A percentile compares a stretch with the other conserved stretches of the same genome.
phyloP scores from a whole-genome alignment of 768 basidiomycete genomes.

The Mycena galopus region DNA sequence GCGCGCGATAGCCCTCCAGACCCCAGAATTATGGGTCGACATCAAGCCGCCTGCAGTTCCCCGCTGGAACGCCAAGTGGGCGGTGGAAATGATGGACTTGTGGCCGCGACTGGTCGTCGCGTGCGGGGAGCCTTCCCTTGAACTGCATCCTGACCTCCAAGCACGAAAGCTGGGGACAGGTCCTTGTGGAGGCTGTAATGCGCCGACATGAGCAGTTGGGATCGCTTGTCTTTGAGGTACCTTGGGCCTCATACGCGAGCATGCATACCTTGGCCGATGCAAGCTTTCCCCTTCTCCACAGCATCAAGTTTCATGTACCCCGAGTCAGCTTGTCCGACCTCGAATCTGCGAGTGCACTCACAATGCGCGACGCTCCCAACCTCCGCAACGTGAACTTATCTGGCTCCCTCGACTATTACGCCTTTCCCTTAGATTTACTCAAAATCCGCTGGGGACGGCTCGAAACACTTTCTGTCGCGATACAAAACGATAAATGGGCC shows the following conservation, averaged over 20 bases:
- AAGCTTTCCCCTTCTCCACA: not conserved
- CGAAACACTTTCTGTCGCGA: not conserved
- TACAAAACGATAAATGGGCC: not conserved
- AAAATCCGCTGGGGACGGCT: not conserved
- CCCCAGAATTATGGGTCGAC: not conserved
- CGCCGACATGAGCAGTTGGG: not conserved
- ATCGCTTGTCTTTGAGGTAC: not conserved
- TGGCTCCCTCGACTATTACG: not conserved
- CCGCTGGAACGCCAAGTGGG: not conserved
- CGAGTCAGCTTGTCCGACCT: not conserved
- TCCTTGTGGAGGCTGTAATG: not conserved
- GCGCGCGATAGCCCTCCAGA: not conserved
- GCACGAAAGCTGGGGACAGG: not conserved
- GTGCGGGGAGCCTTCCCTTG: not conserved
- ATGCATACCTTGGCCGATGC: not conserved
- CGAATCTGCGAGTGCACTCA: not conserved
- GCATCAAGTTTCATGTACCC: not conserved
- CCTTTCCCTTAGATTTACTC: not conserved
- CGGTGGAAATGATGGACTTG: not conserved
- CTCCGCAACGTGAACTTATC: not conserved
- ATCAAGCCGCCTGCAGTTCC: not conserved
- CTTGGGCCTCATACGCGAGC: not conserved
- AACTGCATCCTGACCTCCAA: not conserved
- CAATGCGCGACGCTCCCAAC: not conserved
- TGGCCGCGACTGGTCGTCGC: not conserved